Percentiles rank a stretch among this genome's conserved stretches.
Conservation (phyloP, 257 asterid genomes). For the Gynochthodes officinalis region DNA sequence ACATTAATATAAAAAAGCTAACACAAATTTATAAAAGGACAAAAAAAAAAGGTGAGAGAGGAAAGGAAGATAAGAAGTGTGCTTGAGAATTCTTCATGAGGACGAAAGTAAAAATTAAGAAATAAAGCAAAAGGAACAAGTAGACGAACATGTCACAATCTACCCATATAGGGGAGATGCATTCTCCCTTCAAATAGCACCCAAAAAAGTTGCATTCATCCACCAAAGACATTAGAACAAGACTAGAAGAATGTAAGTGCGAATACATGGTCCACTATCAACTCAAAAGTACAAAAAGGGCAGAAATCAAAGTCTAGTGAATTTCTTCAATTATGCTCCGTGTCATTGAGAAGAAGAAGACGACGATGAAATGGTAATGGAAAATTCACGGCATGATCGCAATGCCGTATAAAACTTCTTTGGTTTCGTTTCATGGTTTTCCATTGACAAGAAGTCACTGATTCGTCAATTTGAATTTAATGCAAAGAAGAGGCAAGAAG, state of each 20-base stretch:
- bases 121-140: background rate
- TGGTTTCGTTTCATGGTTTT: background rate
- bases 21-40: background rate
- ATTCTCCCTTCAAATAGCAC: background rate
- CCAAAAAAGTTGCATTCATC: background rate
- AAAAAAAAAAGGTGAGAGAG: background rate
- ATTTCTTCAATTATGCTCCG: background rate
- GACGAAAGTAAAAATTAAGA: background rate
- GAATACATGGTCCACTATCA: conserved; percentile 7
- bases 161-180: background rate
- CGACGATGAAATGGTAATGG: background rate
- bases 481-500: background rate
- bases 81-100: background rate
- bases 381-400: background rate
- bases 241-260: no score
- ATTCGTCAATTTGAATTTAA: background rate
- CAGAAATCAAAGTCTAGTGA: background rate
- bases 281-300: background rate
- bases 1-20: no score
- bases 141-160: background rate
- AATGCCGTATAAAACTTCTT: background rate
- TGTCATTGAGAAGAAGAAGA: background rate
- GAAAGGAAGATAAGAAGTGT: background rate
- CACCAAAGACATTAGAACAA: no score
- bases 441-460: background rate